Evolutionary conservation across 331 rosid genomes (phyloP).

Genomic region (Dryas integrifolia): DNA sequence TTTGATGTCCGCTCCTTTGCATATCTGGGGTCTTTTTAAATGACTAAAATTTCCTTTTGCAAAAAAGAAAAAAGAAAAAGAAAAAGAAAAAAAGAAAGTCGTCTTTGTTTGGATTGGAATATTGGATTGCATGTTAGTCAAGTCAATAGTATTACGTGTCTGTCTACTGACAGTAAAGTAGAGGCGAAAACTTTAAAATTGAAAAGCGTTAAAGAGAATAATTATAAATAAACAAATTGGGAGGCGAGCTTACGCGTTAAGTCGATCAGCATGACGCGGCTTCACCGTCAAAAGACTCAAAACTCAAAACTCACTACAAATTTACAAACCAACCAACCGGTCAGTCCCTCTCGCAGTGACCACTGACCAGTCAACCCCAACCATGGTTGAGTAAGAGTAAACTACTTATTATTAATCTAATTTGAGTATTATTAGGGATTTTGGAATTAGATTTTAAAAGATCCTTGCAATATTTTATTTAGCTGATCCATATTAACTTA

Average conservation of each 20-base stretch:
- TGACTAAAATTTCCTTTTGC: not conserved
- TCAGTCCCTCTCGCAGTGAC: not conserved
- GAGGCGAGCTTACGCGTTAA: conserved; percentile 45
- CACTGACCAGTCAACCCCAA: conserved; percentile 14
- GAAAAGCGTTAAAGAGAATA: not conserved
- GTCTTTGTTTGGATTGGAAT: not conserved
- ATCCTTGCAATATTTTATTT: no score
- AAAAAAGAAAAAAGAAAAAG: not conserved
- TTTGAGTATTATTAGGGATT: no score
- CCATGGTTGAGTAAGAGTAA: not conserved
- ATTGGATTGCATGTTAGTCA: not conserved
- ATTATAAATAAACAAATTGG: not conserved
- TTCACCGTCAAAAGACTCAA: conserved; percentile 27
- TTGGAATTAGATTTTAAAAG: no score
- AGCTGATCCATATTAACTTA: no score
- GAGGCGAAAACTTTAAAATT: no score
- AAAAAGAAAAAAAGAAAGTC: not conserved
- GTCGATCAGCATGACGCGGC: conserved; percentile 31
- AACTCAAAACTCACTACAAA: not conserved
- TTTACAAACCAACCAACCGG: not conserved
- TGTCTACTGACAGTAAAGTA: not conserved
- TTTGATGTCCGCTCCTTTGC: no score
- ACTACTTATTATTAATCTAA: no score
- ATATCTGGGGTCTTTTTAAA: not conserved
- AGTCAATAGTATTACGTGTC: not conserved